Evolutionary conservation across 176 grass and related monocot species (phyloP).

Genomic region (Typha latifolia): DNA sequence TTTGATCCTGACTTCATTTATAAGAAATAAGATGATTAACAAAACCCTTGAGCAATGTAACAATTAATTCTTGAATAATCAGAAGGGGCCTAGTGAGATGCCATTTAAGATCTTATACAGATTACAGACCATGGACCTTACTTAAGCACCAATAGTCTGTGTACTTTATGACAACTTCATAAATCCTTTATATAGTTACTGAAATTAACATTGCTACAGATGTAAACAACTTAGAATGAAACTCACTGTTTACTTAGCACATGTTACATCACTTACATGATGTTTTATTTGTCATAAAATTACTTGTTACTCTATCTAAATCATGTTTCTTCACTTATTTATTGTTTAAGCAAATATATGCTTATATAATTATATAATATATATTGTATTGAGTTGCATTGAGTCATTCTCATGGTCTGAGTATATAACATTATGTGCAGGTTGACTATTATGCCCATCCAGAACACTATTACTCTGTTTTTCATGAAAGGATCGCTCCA

Average conservation of each 20-base stretch:
- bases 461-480: slow-evolving; percentile 67
- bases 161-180: not conserved
- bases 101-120: too few species aligned
- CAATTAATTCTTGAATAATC: not conserved
- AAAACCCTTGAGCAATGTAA: not conserved
- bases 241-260: too few species aligned
- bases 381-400: too few species aligned
- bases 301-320: too few species aligned
- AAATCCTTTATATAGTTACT: not conserved
- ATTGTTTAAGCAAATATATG: not conserved
- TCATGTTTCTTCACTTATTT: not conserved
- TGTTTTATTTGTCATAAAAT: not conserved
- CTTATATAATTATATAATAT: too few species aligned
- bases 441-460: slow-evolving; percentile 87
- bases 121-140: too few species aligned
- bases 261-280: too few species aligned
- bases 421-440: slow-evolving; percentile 30
- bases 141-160: not conserved
- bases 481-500: slow-evolving; percentile 89
- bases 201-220: not conserved
- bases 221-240: not conserved
- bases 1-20: not conserved
- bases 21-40: not conserved
- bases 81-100: not conserved
- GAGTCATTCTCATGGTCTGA: slow-evolving; percentile 3